A percentile compares a stretch with the other conserved stretches of the same genome.
phyloP scores from a whole-genome alignment of 352 stramenopile genomes.

The Pythium biforme region DNA sequence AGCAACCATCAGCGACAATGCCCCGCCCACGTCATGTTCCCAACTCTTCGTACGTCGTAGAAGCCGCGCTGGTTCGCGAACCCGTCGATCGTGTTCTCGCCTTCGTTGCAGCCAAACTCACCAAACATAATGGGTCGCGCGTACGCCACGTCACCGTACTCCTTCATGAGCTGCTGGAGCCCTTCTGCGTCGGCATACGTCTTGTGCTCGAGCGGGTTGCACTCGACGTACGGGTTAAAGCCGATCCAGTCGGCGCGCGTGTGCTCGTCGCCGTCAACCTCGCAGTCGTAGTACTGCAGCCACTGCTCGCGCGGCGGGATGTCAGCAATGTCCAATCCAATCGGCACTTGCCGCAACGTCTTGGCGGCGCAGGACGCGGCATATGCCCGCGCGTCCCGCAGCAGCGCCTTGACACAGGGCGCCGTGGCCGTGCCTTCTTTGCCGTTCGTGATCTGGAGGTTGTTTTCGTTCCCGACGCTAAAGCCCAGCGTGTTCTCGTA shows the following conservation, averaged over 20 bases:
- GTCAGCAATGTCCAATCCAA: slow-evolving; percentile 73
- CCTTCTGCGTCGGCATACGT: slow-evolving; percentile 52
- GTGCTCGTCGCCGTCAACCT: slow-evolving; percentile 41
- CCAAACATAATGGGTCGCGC: slow-evolving; percentile 65
- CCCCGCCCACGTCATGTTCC: too few relatives aligned
- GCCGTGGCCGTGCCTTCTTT: slow-evolving; percentile 43
- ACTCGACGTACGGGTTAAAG: slow-evolving; percentile 66
- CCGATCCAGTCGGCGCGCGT: slow-evolving; percentile 46
- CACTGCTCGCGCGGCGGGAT: slow-evolving; percentile 57
- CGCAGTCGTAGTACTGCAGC: slow-evolving; percentile 77
- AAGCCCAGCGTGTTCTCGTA: slow-evolving; percentile 61
- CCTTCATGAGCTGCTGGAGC: slow-evolving; percentile 50
- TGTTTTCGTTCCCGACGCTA: slow-evolving; percentile 57
- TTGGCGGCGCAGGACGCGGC: slow-evolving; percentile 35
- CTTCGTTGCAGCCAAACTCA: slow-evolving; percentile 65
- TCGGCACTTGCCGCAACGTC: slow-evolving; percentile 58
- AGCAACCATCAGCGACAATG: neutral
- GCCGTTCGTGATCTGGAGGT: slow-evolving; percentile 43
- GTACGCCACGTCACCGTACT: slow-evolving; percentile 49
- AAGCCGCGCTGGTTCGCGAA: slow-evolving; percentile 54
- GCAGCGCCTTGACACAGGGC: slow-evolving; percentile 69
- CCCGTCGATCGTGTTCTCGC: slow-evolving; percentile 61
- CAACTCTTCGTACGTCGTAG: slow-evolving; percentile 41
- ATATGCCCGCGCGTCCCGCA: slow-evolving; percentile 60
- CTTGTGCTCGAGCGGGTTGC: slow-evolving; percentile 39